Conservation (phyloP, 2,329 filamentous ascomycete species). For the Ceratocystis albifundus region DNA sequence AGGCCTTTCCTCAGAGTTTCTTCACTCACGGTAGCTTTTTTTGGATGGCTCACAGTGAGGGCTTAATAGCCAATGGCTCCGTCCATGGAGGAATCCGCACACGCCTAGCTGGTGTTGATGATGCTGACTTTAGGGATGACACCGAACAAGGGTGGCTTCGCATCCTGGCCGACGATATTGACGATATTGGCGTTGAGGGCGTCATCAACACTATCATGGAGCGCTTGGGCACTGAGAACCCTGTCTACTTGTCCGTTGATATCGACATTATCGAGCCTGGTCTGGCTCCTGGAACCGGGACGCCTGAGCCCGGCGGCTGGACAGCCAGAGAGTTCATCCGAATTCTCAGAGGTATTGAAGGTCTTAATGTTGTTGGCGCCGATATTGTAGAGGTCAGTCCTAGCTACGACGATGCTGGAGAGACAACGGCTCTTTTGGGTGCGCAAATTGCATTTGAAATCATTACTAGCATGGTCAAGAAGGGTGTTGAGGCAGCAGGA, state of each 20-base stretch:
- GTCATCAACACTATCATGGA: slow-evolving; percentile 60
- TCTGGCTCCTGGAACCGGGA: slow-evolving; percentile 62
- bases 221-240: slow-evolving; percentile 59
- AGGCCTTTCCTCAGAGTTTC: slow-evolving; percentile 33
- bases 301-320: slow-evolving; percentile 84
- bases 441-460: slow-evolving; percentile 75
- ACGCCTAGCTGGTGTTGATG: slow-evolving; percentile 52
- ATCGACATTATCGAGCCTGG: slow-evolving; percentile 76
- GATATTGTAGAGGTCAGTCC: slow-evolving; percentile 84
- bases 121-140: slow-evolving; percentile 57
- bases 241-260: slow-evolving; percentile 69
- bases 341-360: slow-evolving; percentile 70
- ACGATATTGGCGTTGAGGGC: slow-evolving; percentile 63
- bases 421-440: slow-evolving; percentile 66
- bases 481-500: slow-evolving; percentile 12
- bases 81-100: slow-evolving; percentile 79
- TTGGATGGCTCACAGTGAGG: slow-evolving; percentile 74
- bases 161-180: slow-evolving; percentile 74
- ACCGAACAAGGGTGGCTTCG: slow-evolving; percentile 61
- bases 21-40: slow-evolving; percentile 91
- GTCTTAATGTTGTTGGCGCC: slow-evolving; percentile 72
- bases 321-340: slow-evolving; percentile 77
- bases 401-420: slow-evolving; percentile 64
- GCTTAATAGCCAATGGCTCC: slow-evolving; percentile 60
- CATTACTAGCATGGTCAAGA: slow-evolving; percentile 63